Percentiles rank a stretch among this genome's conserved stretches.
Conservation (phyloP, 768 basidiomycete species). For the Suillus placidus region DNA sequence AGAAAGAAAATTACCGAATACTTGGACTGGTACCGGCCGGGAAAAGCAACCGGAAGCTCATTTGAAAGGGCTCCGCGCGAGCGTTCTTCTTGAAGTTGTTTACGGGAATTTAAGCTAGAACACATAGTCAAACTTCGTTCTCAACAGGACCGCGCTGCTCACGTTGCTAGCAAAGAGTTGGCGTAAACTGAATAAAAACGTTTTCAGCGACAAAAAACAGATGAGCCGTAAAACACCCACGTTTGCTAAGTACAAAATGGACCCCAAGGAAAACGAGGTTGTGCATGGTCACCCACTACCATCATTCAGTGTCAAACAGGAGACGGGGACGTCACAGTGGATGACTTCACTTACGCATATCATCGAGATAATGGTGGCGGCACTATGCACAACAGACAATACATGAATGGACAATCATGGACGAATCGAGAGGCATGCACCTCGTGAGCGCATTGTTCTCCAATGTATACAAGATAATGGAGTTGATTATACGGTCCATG, state of each 20-base stretch:
- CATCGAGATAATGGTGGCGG: conserved; percentile 44
- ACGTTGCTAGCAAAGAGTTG: conserved; percentile 52
- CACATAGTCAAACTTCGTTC: neutral
- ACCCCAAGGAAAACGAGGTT: conserved; percentile 56
- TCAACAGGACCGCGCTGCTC: conserved; percentile 2
- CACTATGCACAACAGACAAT: conserved; percentile 17
- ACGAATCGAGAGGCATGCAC: conserved; percentile 22
- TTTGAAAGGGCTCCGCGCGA: conserved; percentile 28
- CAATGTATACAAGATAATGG: conserved; percentile 52
- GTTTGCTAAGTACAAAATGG: conserved; percentile 55
- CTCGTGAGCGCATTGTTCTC: conserved; percentile 56
- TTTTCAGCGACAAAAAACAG: neutral
- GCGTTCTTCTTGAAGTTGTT: conserved; percentile 34
- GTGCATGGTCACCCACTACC: conserved; percentile 49
- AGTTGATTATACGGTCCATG: conserved; percentile 49
- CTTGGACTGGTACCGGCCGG: conserved; percentile 20
- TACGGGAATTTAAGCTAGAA: conserved; percentile 40
- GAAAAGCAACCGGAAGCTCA: conserved; percentile 29
- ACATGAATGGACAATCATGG: conserved; percentile 17
- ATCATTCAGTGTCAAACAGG: neutral
- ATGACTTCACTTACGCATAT: conserved; percentile 40
- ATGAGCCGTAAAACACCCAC: conserved; percentile 28
- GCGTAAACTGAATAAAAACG: conserved; percentile 44
- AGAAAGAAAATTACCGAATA: neutral
- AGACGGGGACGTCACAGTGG: neutral